Evolutionary conservation across 495 filamentous ascomycete species (phyloP).

Genomic region (Achaetomiella virescens): DNA sequence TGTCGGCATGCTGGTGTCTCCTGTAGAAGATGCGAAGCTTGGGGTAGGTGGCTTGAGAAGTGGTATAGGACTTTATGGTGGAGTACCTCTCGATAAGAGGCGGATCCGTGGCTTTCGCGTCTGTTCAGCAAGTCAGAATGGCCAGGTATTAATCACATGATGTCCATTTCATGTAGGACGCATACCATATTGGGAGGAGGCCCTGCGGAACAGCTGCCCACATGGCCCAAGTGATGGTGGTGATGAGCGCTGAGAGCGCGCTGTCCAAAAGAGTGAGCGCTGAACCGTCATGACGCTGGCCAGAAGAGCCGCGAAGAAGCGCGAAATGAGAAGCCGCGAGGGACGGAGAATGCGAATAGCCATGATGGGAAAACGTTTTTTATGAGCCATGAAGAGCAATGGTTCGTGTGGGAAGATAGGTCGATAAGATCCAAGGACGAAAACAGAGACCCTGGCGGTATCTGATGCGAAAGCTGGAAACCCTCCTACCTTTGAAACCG

Average conservation of each 20-base stretch:
- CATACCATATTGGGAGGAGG: slow-evolving; percentile 6
- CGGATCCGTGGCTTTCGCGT: slow-evolving; percentile 55
- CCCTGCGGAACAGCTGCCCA: slow-evolving; percentile 2
- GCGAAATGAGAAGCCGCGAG: too few species aligned
- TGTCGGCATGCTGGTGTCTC: slow-evolving; percentile 70
- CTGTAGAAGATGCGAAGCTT: slow-evolving; percentile 77
- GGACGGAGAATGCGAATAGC: not conserved
- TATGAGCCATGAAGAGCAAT: too few species aligned
- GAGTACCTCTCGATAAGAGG: slow-evolving; percentile 73
- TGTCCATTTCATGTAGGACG: not conserved
- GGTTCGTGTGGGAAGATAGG: not conserved
- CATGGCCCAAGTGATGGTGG: not conserved
- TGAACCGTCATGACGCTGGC: not conserved
- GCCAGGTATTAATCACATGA: not conserved
- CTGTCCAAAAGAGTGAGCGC: not conserved
- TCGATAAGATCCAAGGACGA: not conserved
- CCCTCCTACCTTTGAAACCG: not conserved
- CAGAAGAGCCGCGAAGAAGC: not conserved
- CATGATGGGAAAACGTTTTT: not conserved
- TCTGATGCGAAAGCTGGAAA: too few species aligned
- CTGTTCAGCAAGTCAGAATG: slow-evolving; percentile 10
- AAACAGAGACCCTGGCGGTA: not conserved
- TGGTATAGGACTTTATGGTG: slow-evolving; percentile 62
- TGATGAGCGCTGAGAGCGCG: not conserved
- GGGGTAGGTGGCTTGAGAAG: slow-evolving; percentile 63